Conservation (phyloP, 148 eudicot species). For the Rhododendron simsii region DNA sequence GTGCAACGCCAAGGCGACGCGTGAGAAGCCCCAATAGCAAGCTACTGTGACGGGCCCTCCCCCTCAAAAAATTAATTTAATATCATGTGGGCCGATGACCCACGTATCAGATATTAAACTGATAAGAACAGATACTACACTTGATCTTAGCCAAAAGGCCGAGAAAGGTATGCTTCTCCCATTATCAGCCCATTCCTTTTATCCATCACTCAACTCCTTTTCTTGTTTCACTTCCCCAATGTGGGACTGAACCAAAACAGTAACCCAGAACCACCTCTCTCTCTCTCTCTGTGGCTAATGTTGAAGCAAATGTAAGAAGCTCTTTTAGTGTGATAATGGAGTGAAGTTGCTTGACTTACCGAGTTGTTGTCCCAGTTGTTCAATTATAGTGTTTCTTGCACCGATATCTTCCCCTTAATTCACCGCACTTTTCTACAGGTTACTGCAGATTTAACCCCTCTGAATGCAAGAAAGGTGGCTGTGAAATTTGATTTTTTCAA, state of each 20-base stretch:
- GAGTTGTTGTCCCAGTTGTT: background rate
- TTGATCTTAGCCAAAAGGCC: conserved; percentile 68
- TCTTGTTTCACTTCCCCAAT: too few species aligned
- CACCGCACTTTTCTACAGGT: conserved; percentile 39
- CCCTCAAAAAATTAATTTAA: conserved; percentile 19
- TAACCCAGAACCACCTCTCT: too few species aligned
- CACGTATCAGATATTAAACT: conserved; percentile 61
- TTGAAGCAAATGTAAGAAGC: background rate
- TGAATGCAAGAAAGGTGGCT: conserved; percentile 82
- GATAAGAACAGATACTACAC: conserved; percentile 61
- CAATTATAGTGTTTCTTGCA: background rate
- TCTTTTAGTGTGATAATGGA: background rate
- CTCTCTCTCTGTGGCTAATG: background rate
- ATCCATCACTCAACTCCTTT: too few species aligned
- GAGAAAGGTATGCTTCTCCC: conserved; percentile 38
- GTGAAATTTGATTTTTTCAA: conserved; percentile 89
- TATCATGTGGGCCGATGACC: conserved; percentile 27
- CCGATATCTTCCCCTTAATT: background rate
- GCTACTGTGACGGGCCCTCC: background rate
- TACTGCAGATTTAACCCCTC: conserved; percentile 83
- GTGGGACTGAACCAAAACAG: too few species aligned
- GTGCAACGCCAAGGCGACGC: conserved; percentile 3
- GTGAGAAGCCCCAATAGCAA: background rate
- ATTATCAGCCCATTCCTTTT: too few species aligned
- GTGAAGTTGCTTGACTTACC: background rate